These are phyloP conservation scores for Antrodiella citrinella DNA, from an alignment of 768 basidiomycete species.

Conservation along the genomic window DNA sequence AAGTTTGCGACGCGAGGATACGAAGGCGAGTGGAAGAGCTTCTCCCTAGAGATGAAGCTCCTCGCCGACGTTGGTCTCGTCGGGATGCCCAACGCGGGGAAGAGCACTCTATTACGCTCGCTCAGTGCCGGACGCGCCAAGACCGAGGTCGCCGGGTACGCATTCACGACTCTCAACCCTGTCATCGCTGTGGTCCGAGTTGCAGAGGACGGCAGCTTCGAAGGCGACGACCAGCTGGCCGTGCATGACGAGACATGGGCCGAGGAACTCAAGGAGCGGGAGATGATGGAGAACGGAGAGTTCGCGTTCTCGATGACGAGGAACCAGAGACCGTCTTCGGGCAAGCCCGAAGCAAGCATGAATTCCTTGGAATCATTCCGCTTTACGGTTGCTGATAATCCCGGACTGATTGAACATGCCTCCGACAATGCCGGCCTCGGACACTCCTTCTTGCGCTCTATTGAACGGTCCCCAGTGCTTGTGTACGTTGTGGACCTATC, in stretches of 20 bases:
- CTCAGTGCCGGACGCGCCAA: slow-evolving; percentile 80
- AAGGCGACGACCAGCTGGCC: slow-evolving; percentile 42
- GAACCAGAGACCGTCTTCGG: slow-evolving; percentile 29
- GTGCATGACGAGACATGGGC: slow-evolving; percentile 62
- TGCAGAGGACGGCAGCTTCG: slow-evolving; percentile 68
- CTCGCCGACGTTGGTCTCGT: slow-evolving; percentile 94
- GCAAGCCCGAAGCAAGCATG: slow-evolving; percentile 4
- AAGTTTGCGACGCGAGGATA: slow-evolving; percentile 80
- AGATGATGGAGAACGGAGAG: slow-evolving; percentile 42
- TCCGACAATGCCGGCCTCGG: slow-evolving; percentile 90
- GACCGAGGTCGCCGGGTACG: slow-evolving; percentile 82
- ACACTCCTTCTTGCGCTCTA: slow-evolving; percentile 86
- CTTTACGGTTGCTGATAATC: slow-evolving; percentile 96
- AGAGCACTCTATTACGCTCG: slow-evolving; percentile 86
- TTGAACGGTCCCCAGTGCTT: slow-evolving; percentile 86
- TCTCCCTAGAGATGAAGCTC: slow-evolving; percentile 89
- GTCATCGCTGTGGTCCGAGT: slow-evolving; percentile 87
- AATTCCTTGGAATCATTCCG: slow-evolving; percentile 57
- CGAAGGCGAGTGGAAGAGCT: slow-evolving; percentile 67
- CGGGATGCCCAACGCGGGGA: slow-evolving; percentile 92
- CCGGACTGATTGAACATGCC: slow-evolving; percentile 79
- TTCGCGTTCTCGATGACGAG: slow-evolving; percentile 42
- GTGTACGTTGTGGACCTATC: slow-evolving; percentile 91
- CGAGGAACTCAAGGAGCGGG: slow-evolving; percentile 40
- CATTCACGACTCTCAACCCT: slow-evolving; percentile 94